A percentile compares a stretch with the other conserved stretches of the same genome.
Conservation (phyloP, 169 alveolate genomes). For the Plasmodium gonderi region DNA sequence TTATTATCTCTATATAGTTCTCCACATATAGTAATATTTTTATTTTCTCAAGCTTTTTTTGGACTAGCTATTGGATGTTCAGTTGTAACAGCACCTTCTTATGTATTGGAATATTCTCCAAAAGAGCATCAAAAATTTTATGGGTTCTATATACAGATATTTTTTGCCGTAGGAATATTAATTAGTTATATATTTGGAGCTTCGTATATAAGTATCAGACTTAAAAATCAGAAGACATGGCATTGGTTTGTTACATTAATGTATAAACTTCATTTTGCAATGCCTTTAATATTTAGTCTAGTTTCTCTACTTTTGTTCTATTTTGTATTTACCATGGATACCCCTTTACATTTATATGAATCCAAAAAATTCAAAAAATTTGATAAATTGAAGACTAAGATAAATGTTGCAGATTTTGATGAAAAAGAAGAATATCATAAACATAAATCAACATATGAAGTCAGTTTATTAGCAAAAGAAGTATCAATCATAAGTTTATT, state of each 20-base stretch:
- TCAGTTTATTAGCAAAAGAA: constrained; percentile 27
- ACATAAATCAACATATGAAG: constrained; percentile 2
- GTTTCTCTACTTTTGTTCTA: constrained; percentile 9
- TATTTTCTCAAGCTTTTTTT: constrained; percentile 61
- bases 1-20: constrained; percentile 21
- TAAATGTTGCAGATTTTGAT: background rate
- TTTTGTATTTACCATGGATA: constrained; percentile 33
- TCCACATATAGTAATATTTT: constrained; percentile 44
- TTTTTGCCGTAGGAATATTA: constrained; percentile 55
- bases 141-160: constrained; percentile 43
- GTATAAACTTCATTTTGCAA: constrained; percentile 12
- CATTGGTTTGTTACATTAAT: background rate
- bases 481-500: constrained; percentile 7
- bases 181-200: constrained; percentile 63
- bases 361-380: constrained; percentile 27
- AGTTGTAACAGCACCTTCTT: constrained; percentile 44
- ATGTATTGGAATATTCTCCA: constrained; percentile 52
- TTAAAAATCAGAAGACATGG: background rate
- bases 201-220: constrained; percentile 5
- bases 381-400: constrained; percentile 21
- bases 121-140: constrained; percentile 38
- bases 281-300: constrained; percentile 33
- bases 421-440: constrained; percentile 36
- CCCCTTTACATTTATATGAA: constrained; percentile 63
- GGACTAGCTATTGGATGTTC: constrained; percentile 70